Percentiles rank a stretch among this genome's conserved stretches.
These are phyloP conservation scores for Aegilops tauschii DNA, from an alignment of 176 grass and related monocot species.

Conservation along the genomic window DNA sequence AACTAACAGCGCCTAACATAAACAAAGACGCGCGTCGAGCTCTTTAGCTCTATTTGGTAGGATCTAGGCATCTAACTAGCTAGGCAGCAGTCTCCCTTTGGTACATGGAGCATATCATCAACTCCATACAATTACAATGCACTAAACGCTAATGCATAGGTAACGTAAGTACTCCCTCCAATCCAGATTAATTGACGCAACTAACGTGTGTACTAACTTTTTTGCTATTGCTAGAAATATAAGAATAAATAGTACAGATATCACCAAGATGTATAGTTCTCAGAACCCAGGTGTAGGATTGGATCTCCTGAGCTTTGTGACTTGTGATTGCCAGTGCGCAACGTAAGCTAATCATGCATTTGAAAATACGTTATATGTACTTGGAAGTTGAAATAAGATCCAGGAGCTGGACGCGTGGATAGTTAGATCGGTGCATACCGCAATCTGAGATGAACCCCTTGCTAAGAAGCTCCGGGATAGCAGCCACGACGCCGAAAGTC, in stretches of 20 bases:
- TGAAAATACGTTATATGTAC: neutral
- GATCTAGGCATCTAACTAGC: neutral
- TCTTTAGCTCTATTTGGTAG: neutral
- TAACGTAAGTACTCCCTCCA: neutral
- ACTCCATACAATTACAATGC: neutral
- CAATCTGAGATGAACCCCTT: slow-evolving; percentile 69
- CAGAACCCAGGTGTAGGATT: neutral
- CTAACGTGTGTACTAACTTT: neutral
- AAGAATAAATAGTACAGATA: neutral
- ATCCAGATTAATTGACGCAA: no score
- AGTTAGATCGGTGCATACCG: slow-evolving; percentile 27
- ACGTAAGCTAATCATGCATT: neutral
- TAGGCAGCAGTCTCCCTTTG: neutral
- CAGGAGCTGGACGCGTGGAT: neutral
- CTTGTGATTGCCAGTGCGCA: slow-evolving; percentile 19
- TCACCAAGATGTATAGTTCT: neutral
- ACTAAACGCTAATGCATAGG: neutral
- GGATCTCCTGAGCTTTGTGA: slow-evolving; percentile 20
- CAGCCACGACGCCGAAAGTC: slow-evolving; percentile 64
- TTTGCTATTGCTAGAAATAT: neutral
- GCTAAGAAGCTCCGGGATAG: slow-evolving; percentile 67
- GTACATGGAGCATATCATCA: no score
- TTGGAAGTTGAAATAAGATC: neutral
- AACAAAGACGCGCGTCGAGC: neutral
- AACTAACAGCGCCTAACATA: neutral